Base-by-base conservation (phyloP, 2,329 filamentous ascomycete species). In the Berkeleyomyces basicola region DNA sequence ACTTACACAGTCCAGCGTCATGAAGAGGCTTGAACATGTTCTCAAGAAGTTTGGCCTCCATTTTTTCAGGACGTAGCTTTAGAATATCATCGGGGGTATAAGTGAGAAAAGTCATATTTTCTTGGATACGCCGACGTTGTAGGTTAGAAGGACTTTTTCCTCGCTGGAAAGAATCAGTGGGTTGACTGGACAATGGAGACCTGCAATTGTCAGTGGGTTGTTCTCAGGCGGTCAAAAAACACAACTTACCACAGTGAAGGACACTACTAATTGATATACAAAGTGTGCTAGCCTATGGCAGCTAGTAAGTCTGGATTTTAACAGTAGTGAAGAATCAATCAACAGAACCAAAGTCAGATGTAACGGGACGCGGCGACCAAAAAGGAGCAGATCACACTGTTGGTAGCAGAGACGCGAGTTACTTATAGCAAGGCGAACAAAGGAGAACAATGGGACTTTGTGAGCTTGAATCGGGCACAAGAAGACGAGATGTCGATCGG, bases 1-100 rank as follows among this genome's bases (percentile, higher is more conserved):
- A 64, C 65, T 61, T 66, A 66, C 65, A 46, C 16, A 64, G 46
- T 7, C 65, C 65, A 31, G 61, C 61, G 33, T 64, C 61, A n/a
- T 64, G 60, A 36, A 62, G 63, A 31, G 61, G 63, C 44, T 63
- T 64, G 40, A 64, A 61, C 61, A 64, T 59, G 46, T 64, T 61
- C 14, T 58, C 63, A 11, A 64, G 53, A 61, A 61, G 44, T 39
- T 61, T 60, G 9, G 55, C 39, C 47, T 61, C 60, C 37, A 58
- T 40, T n/a, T 58, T 61, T 4, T 46, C 55, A 43, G 65, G 58
- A 7, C 63, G 61, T 10, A 66, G 59, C 44, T 62, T 59, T 44
- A 66, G 47, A 36, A 66, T 61, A 44, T 66, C 65, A 31, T 63
- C 61, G 36, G 46, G 44, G 3, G 63, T 65, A 51, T 66, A 66